Evolutionary conservation across 2,329 filamentous ascomycete genomes (phyloP).

Genomic region (Botryotinia calthae): DNA sequence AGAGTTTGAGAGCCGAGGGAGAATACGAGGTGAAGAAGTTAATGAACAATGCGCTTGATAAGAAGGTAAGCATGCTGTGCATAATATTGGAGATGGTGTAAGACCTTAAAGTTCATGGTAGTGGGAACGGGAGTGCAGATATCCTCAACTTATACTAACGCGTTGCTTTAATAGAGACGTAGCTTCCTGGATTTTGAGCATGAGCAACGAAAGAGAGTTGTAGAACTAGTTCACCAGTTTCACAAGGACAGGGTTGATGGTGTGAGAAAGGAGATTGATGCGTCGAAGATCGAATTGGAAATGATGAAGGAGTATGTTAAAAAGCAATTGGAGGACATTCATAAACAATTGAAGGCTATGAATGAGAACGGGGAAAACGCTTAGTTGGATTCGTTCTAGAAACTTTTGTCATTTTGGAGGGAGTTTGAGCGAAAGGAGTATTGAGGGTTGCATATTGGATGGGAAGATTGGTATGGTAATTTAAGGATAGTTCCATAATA

Average conservation of each 20-base stretch:
- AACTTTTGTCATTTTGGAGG: not conserved
- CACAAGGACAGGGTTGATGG: not conserved
- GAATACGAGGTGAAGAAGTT: accelerated
- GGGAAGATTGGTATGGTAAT: not conserved
- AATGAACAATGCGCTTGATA: not conserved
- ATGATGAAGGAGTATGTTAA: not conserved
- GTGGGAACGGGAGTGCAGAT: not conserved
- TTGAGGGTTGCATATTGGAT: not conserved
- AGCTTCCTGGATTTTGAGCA: not conserved
- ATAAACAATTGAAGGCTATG: not conserved
- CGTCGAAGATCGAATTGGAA: not conserved
- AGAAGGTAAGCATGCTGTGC: not conserved
- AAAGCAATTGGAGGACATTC: not conserved
- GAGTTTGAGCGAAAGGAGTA: not conserved
- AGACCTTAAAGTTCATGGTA: not conserved
- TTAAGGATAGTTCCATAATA: not conserved
- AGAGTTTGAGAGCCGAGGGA: not conserved
- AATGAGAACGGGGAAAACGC: not conserved
- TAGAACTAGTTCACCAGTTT: not conserved
- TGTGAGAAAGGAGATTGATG: not conserved
- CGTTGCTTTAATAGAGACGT: not conserved
- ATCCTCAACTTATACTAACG: not conserved
- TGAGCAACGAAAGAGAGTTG: not conserved
- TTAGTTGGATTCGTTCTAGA: too few relatives aligned
- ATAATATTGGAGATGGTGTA: not conserved